Base-by-base conservation (phyloP, 192 early-diverging fungal genomes). In the Coemansia sp. region DNA sequence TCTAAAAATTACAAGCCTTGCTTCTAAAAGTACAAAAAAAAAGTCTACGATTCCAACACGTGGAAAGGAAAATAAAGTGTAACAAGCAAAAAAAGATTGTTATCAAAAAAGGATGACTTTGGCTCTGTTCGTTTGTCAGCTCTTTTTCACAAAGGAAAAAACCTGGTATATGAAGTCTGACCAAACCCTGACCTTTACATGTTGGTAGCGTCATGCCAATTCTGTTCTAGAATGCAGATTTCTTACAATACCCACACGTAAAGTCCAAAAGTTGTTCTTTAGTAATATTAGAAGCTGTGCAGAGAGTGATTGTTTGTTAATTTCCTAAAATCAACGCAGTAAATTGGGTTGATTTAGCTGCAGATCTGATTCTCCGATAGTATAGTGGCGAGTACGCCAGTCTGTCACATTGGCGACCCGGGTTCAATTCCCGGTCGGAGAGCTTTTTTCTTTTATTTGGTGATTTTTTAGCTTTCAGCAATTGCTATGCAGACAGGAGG, bases 391-490 rank as follows among this genome's bases (percentile, higher is more conserved):
- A 69, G 59, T 69, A 69, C 60, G 60, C 60, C 67, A 69, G 67
- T 57, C 67, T 69, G 67, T 69, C 67, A 69, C 67, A 57, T 62
- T 69, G 67, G 67, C 34, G 60, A 69, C 67, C 67, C 67, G 67
- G 67, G 67, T 69, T 69, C 67, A 62, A 69, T 69, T 69, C 67
- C 67, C 67, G 67, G 67, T 62, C 67, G 67, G 67, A 62, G 60
- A 69, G 67, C 59, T 39, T 18, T 23, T 62, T 68, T 69, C 56
- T 68, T 46, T 46, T 43, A 7, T 37, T 37, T 7, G 10, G 10
- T 10, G 37, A 1, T 45, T 45, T 45, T 45, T 0, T 13, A 25
- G 18, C 20, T 21, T 46, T 21, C n/a, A n/a, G n/a, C n/a, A n/a
- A n/a, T n/a, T n/a, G n/a, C n/a, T n/a, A n/a, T n/a, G n/a, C n/a